phyloP scores from a whole-genome alignment of 1,284 basidiomycete genomes.

The Marasmius sp. region DNA sequence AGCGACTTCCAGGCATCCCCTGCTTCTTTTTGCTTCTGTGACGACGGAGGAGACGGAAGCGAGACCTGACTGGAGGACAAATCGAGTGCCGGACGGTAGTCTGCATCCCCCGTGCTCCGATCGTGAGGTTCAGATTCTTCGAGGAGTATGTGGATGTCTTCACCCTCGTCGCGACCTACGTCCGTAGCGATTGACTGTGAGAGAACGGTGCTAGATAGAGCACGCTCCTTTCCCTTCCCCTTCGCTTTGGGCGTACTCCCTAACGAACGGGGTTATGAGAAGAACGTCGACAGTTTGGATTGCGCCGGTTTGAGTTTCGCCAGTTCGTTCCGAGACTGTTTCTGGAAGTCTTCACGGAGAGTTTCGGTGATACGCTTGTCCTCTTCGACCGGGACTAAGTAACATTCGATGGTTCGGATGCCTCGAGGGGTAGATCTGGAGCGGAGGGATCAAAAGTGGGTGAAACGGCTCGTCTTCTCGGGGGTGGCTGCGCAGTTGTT shows the following conservation, averaged over 20 bases:
- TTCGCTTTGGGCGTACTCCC: constrained; percentile 29
- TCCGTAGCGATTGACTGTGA: no score
- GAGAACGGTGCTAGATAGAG: not conserved
- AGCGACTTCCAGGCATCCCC: constrained; percentile 64
- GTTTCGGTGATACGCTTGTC: no score
- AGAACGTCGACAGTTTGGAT: constrained; percentile 61
- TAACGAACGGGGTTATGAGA: constrained; percentile 24
- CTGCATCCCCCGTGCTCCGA: constrained; percentile 29
- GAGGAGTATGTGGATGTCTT: constrained; percentile 27
- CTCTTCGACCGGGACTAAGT: no score
- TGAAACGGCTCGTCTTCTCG: no score
- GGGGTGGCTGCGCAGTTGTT: no score
- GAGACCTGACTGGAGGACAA: constrained; percentile 35
- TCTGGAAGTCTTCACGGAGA: no score
- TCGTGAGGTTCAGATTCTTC: constrained; percentile 10
- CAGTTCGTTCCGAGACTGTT: not conserved
- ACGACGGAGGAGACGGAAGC: constrained; percentile 11
- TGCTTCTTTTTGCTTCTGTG: not conserved
- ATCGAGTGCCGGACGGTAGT: constrained; percentile 49
- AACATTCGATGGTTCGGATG: not conserved
- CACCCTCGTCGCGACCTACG: not conserved
- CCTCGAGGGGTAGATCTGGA: not conserved
- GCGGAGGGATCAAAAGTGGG: no score
- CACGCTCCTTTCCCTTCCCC: constrained; percentile 11
- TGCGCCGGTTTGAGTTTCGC: constrained; percentile 45